These are phyloP conservation scores for Trichophyton simii DNA, from an alignment of 2,329 filamentous ascomycete species.

Conservation along the genomic window DNA sequence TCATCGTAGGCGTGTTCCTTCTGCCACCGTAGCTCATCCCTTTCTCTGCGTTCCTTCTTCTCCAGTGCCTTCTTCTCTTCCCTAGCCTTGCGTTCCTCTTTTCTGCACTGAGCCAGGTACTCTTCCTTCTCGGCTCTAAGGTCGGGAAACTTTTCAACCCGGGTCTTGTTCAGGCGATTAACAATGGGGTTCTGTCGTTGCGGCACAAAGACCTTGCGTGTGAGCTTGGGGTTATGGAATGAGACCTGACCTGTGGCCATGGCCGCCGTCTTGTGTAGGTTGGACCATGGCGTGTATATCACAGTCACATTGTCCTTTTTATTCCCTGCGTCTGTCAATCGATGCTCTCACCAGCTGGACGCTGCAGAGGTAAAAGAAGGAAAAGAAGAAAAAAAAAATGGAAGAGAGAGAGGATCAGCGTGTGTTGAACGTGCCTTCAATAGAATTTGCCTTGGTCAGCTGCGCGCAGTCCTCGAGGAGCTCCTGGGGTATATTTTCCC, in stretches of 20 bases:
- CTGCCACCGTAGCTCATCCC: slow-evolving; percentile 81
- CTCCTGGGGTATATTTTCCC: slow-evolving; percentile 66
- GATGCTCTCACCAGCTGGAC: not conserved
- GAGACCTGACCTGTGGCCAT: slow-evolving; percentile 94
- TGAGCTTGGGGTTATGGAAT: slow-evolving; percentile 76
- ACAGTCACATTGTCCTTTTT: slow-evolving; percentile 96
- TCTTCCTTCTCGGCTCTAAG: slow-evolving; percentile 72
- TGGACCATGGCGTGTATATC: slow-evolving; percentile 96
- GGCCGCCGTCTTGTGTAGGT: slow-evolving; percentile 85
- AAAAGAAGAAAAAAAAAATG: too few species aligned
- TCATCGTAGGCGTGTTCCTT: slow-evolving; percentile 98
- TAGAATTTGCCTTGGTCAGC: slow-evolving; percentile 95
- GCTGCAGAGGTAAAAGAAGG: not conserved
- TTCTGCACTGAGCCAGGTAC: slow-evolving; percentile 56
- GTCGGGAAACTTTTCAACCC: slow-evolving; percentile 75
- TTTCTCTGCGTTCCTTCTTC: slow-evolving; percentile 50
- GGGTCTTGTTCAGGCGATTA: slow-evolving; percentile 97
- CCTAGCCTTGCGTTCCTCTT: slow-evolving; percentile 43
- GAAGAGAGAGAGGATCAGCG: not conserved
- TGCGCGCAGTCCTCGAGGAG: slow-evolving; percentile 85
- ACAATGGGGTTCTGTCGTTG: slow-evolving; percentile 79
- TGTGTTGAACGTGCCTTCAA: slow-evolving; percentile 54
- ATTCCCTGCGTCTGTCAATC: slow-evolving; percentile 50
- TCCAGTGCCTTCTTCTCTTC: slow-evolving; percentile 31
- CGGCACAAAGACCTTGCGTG: slow-evolving; percentile 68